Evolutionary conservation across 2,329 filamentous ascomycete species (phyloP).

Genomic region (Diaporthe nobilis): DNA sequence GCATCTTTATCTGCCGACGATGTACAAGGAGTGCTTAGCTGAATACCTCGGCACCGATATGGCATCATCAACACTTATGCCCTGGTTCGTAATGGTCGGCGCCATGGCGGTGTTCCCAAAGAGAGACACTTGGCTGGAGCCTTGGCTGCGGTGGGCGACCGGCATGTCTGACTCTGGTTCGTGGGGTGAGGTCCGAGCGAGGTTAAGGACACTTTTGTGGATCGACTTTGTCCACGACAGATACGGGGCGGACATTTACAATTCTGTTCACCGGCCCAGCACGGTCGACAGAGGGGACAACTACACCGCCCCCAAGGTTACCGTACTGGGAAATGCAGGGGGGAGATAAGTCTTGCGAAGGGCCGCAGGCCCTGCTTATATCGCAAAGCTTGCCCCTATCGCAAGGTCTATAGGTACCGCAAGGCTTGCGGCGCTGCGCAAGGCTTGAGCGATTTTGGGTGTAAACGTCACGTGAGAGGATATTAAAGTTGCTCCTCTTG

Average conservation of each 20-base stretch:
- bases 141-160: conserved; percentile 44
- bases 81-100: conserved; percentile 49
- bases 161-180: conserved; percentile 40
- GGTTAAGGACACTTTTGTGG: conserved; percentile 32
- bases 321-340: too few relatives aligned
- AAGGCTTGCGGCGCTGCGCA: too few relatives aligned
- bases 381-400: too few relatives aligned
- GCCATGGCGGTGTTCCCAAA: conserved; percentile 46
- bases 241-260: background rate
- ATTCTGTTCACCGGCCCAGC: background rate
- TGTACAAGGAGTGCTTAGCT: conserved; percentile 42
- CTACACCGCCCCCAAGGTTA: background rate
- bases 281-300: background rate
- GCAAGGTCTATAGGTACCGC: too few relatives aligned
- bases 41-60: background rate
- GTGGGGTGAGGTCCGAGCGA: conserved; percentile 41
- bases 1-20: conserved; percentile 43
- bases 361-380: too few relatives aligned
- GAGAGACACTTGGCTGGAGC: conserved; percentile 45
- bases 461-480: too few relatives aligned
- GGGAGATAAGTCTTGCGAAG: too few relatives aligned
- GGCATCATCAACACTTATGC: conserved; percentile 42
- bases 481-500: too few relatives aligned
- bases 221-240: conserved; percentile 38
- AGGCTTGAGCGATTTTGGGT: too few relatives aligned